Conservation (phyloP, 306 rosid genomes). For the Echinosophora koreensis region DNA sequence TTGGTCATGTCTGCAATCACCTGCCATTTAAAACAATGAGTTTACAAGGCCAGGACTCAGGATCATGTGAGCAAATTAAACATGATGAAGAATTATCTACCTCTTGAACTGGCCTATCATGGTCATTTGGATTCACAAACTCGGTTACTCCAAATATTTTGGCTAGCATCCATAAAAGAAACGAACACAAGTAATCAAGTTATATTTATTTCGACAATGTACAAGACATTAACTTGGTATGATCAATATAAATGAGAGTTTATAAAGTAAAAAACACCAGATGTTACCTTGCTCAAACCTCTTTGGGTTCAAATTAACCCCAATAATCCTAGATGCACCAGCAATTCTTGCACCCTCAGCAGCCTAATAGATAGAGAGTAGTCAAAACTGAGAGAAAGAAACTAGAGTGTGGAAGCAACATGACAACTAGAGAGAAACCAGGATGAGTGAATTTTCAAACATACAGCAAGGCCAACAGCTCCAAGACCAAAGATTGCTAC, state of each 20-base stretch:
- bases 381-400: background rate
- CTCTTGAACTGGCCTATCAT: slow-evolving; percentile 60
- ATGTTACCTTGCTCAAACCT: slow-evolving; percentile 53
- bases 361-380: slow-evolving; percentile 46
- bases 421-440: background rate
- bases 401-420: background rate
- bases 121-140: slow-evolving; percentile 62
- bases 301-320: slow-evolving; percentile 50
- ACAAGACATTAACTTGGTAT: background rate
- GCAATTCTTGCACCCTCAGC: slow-evolving; percentile 62
- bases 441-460: background rate
- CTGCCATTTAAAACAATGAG: background rate
- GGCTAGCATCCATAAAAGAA: slow-evolving; percentile 44
- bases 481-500: slow-evolving; percentile 54
- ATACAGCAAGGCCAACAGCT: slow-evolving; percentile 56
- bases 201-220: background rate
- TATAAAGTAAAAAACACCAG: background rate
- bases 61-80: too few relatives aligned
- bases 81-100: slow-evolving; percentile 32
- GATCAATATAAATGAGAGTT: slow-evolving; percentile 1
- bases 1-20: slow-evolving; percentile 58
- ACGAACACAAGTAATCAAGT: background rate
- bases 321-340: slow-evolving; percentile 54
- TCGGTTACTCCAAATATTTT: slow-evolving; percentile 62
- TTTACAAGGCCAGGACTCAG: too few relatives aligned